Evolutionary conservation across 2,329 filamentous ascomycete genomes (phyloP).

Genomic region (Colletotrichum sojae): DNA sequence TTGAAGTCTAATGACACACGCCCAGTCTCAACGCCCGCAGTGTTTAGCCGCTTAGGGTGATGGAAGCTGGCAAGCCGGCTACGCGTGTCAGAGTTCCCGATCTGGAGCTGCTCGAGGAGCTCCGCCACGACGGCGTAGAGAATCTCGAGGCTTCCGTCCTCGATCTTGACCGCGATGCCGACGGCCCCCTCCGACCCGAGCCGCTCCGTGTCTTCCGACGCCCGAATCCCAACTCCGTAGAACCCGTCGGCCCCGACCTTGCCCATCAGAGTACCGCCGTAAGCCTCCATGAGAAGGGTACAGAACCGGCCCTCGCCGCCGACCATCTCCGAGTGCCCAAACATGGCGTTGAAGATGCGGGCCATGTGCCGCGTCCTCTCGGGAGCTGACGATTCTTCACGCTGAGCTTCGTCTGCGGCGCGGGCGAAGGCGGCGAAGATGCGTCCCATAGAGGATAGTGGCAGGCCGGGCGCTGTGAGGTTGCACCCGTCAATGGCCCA

Average conservation of each 20-base stretch:
- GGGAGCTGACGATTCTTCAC: neutral
- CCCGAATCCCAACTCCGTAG: conserved; percentile 60
- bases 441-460: conserved; percentile 52
- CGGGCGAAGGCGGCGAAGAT: conserved; percentile 55
- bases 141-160: conserved; percentile 61
- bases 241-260: conserved; percentile 66
- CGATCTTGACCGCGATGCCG: conserved; percentile 63
- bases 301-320: conserved; percentile 63
- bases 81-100: conserved; percentile 52
- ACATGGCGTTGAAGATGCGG: conserved; percentile 60
- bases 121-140: conserved; percentile 61
- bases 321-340: conserved; percentile 57
- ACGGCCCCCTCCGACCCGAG: conserved; percentile 55
- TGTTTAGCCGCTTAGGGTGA: conserved; percentile 53
- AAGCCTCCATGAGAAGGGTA: conserved; percentile 59
- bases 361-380: conserved; percentile 46
- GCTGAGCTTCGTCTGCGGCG: conserved; percentile 45
- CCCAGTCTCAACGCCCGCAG: conserved; percentile 55
- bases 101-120: conserved; percentile 58
- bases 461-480: conserved; percentile 59
- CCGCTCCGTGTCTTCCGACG: conserved; percentile 51
- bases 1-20: conserved; percentile 36
- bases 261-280: conserved; percentile 55
- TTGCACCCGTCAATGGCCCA: conserved; percentile 65
- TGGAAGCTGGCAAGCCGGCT: conserved; percentile 51